Evolutionary conservation across 352 stramenopile genomes (phyloP).

Genomic region (Pythium aphanidermatum): DNA sequence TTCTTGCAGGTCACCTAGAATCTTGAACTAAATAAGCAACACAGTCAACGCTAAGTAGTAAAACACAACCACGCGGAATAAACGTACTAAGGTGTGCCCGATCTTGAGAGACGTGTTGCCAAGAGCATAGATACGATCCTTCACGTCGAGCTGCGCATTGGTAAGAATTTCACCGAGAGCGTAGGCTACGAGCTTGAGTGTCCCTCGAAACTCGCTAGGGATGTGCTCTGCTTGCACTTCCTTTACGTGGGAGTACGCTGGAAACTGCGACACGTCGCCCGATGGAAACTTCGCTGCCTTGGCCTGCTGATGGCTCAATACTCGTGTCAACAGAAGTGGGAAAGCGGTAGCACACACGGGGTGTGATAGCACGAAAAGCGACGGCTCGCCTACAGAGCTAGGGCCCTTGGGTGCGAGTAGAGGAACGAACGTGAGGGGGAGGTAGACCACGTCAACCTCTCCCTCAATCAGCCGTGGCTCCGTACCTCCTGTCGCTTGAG

Average conservation of each 20-base stretch:
- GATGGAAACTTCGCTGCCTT: background rate
- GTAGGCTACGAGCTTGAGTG: conserved; percentile 62
- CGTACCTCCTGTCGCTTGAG: background rate
- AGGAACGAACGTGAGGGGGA: conserved; percentile 52
- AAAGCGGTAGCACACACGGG: conserved; percentile 61
- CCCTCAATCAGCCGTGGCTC: background rate
- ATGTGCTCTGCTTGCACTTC: conserved; percentile 67
- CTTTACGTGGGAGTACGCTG: conserved; percentile 50
- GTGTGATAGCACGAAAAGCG: conserved; percentile 68
- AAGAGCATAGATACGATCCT: conserved; percentile 65
- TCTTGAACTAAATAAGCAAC: conserved; percentile 28
- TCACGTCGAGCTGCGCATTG: conserved; percentile 43
- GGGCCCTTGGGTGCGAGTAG: conserved; percentile 38
- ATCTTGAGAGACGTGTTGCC: conserved; percentile 73
- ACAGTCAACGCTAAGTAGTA: background rate
- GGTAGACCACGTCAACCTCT: conserved; percentile 37
- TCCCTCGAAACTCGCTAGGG: conserved; percentile 44
- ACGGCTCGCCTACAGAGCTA: conserved; percentile 31
- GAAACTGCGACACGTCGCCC: background rate
- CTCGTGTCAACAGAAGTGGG: conserved; percentile 59
- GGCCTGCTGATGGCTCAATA: conserved; percentile 11
- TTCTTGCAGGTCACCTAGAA: conserved; percentile 52
- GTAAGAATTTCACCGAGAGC: conserved; percentile 51
- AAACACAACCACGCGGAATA: background rate
- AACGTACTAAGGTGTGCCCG: conserved; percentile 57